Conservation (phyloP, 768 basidiomycete genomes). For the Aureoboletus auriporus region DNA sequence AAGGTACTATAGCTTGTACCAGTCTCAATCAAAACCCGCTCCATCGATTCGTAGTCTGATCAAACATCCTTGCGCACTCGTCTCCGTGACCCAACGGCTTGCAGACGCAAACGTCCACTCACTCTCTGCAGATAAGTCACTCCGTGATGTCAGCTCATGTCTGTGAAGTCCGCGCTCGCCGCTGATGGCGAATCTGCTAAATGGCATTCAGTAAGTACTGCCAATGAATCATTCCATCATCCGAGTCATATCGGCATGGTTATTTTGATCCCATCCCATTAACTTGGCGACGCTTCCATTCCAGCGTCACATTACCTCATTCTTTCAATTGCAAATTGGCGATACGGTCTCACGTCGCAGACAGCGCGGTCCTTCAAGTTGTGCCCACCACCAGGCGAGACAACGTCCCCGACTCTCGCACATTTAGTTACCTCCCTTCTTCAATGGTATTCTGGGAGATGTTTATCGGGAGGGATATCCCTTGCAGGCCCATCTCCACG, state of each 20-base stretch:
- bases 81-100: constrained; percentile 20
- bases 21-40: too few relatives aligned
- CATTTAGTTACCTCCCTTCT: constrained; percentile 1
- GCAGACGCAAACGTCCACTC: constrained; percentile 11
- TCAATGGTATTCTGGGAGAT: constrained; percentile 7
- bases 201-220: too few relatives aligned
- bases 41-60: not conserved
- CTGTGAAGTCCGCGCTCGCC: not conserved
- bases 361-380: too few relatives aligned
- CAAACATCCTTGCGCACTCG: constrained; percentile 3
- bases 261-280: too few relatives aligned
- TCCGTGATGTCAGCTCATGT: constrained; percentile 11
- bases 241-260: too few relatives aligned
- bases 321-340: too few relatives aligned
- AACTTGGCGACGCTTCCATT: too few relatives aligned
- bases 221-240: too few relatives aligned
- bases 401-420: not conserved
- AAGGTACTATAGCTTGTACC: too few relatives aligned
- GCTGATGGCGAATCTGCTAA: not conserved
- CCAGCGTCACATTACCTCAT: constrained; percentile 8
- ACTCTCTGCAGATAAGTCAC: constrained; percentile 6
- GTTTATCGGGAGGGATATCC: not conserved
- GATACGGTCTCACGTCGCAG: too few relatives aligned
- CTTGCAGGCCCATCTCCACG: constrained; percentile 16
- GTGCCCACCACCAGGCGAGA: not conserved